These are phyloP conservation scores for Aaosphaeria arxii DNA, from an alignment of 2,329 filamentous ascomycete genomes.

Conservation along the genomic window DNA sequence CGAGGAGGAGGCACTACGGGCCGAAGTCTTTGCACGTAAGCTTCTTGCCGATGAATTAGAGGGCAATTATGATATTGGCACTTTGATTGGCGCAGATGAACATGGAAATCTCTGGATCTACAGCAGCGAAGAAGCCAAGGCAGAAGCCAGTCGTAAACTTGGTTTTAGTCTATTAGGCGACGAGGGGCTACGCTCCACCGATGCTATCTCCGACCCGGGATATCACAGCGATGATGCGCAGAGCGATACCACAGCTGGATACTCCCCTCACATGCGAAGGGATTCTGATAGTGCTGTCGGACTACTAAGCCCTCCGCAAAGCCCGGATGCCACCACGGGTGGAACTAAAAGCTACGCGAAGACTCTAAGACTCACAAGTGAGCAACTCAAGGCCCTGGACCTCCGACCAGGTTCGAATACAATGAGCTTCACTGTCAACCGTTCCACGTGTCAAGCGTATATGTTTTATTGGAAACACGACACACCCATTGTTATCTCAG, in stretches of 20 bases:
- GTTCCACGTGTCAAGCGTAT: constrained; percentile 83
- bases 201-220: constrained; percentile 86
- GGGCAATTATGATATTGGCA: constrained; percentile 93
- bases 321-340: constrained; percentile 52
- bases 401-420: constrained; percentile 83
- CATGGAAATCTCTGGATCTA: constrained; percentile 99
- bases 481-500: constrained; percentile 92
- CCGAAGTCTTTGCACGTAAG: constrained; percentile 89
- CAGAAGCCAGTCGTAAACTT: constrained; percentile 70
- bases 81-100: constrained; percentile 91
- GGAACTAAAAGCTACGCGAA: constrained; percentile 91
- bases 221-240: constrained; percentile 84
- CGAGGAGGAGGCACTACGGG: constrained; percentile 86
- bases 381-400: constrained; percentile 83
- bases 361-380: constrained; percentile 89
- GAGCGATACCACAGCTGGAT: constrained; percentile 56
- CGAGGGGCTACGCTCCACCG: constrained; percentile 58
- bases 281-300: constrained; percentile 70
- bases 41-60: constrained; percentile 90
- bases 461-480: constrained; percentile 95
- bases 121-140: constrained; percentile 93
- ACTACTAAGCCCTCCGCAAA: constrained; percentile 58
- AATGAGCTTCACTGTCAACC: constrained; percentile 95
- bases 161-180: constrained; percentile 52
- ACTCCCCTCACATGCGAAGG: constrained; percentile 56